Evolutionary conservation across 768 basidiomycete species (phyloP), one percentile per base, ranked within the genome.

Genomic region (Pulveroboletus sp.): DNA sequence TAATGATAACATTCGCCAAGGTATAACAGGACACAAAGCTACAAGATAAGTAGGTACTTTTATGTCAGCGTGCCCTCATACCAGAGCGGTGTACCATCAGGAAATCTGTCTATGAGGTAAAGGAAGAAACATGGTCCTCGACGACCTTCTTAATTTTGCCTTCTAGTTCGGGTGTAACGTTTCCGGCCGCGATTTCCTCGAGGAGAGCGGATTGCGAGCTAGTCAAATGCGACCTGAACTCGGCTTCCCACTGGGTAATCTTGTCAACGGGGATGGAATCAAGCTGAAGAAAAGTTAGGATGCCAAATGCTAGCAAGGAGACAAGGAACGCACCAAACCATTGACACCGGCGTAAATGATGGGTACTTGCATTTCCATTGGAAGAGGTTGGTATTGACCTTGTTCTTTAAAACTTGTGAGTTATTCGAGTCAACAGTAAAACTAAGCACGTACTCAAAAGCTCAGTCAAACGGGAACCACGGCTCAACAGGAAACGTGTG

Each of bases 271-370:
- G 88, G 72, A 99, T 90, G 24, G 90, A 77, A 70, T 98, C 97
- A 61, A 99, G 92, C 84, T 90, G 50, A 37, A 33, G 19, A 10
- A 29, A 9, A 34, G 8, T 29, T 21, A 25, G 62, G 24, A 51
- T 8, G 39, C 20, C 14, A 21, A 24, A n/a, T 35, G 17, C 19
- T n/a, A 2, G n/a, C 12, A 1, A 13, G 24, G 49, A 11, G 34
- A 2, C 14, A 23, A 33, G 17, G 12, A 5, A 79, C 87, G 59
- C 68, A 88, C 86, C 56, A 97, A 84, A 91, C 97, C 97, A 75
- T 98, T 94, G 62, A 99, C 97, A 84, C 95, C 95, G 58, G 95
- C 97, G 70, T 95, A 97, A 77, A 98, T 94, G 71, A 97, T 91
- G 58, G 95, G 95, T 55, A 97, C 95, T 80, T 97, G 94, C 56